A percentile compares a stretch with the other conserved stretches of the same genome.
phyloP scores from a whole-genome alignment of 176 grass and related monocot species.

The Alopecurus myosuroides region DNA sequence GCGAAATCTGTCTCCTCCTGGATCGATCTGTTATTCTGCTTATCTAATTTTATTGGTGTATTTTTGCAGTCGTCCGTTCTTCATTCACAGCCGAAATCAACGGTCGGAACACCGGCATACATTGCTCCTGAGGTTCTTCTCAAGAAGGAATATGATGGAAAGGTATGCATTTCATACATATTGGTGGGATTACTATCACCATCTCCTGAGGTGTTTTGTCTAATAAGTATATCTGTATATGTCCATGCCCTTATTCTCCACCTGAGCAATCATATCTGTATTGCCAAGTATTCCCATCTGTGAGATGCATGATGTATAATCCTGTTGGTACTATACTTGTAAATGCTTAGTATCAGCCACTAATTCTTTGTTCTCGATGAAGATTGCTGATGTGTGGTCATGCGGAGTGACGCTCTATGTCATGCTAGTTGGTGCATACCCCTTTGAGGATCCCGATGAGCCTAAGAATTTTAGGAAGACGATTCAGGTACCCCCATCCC shows the following conservation, averaged over 20 bases:
- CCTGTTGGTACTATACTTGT: background rate
- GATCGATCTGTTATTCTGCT: background rate
- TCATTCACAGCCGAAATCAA: conserved; percentile 75
- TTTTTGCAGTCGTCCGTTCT: conserved; percentile 65
- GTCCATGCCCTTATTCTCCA: too few species aligned
- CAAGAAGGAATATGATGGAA: conserved; percentile 81
- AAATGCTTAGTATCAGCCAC: background rate
- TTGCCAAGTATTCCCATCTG: background rate
- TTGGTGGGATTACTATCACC: too few species aligned
- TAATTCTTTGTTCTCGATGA: conserved; percentile 17
- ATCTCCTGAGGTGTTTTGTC: too few species aligned
- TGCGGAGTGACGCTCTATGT: conserved; percentile 93
- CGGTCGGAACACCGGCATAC: conserved; percentile 74
- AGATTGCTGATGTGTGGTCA: conserved; percentile 98
- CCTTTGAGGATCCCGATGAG: conserved; percentile 88
- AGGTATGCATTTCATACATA: conserved; percentile 27
- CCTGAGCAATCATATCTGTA: too few species aligned
- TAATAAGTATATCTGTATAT: too few species aligned
- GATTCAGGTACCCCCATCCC: conserved; percentile 55
- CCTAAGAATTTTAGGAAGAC: conserved; percentile 94
- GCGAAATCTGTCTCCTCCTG: background rate
- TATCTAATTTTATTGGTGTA: background rate
- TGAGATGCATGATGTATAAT: background rate
- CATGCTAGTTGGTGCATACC: conserved; percentile 95
- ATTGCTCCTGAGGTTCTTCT: conserved; percentile 85